Evolutionary conservation across 2,329 filamentous ascomycete species (phyloP).

Genomic region (Bisporella sp.): DNA sequence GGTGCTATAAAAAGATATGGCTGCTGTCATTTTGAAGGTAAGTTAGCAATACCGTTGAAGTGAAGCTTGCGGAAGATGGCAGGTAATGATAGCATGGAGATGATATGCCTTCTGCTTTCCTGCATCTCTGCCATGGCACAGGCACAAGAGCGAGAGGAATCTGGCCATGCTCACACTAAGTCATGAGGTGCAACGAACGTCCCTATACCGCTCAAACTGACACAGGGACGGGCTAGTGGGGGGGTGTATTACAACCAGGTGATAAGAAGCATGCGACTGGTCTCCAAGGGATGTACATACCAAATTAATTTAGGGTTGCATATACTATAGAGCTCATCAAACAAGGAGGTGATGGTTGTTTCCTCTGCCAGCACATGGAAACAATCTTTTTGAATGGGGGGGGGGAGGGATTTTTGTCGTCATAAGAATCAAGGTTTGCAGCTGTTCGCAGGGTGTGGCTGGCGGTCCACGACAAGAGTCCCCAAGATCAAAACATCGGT

Average conservation of each 20-base stretch:
- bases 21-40: slow-evolving; percentile 24
- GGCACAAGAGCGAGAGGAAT: not conserved
- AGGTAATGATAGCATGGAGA: slow-evolving; percentile 3
- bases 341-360: too few relatives aligned
- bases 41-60: slow-evolving; percentile 8
- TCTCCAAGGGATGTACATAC: too few relatives aligned
- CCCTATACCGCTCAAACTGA: not conserved
- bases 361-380: too few relatives aligned
- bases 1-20: slow-evolving; percentile 13
- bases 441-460: too few relatives aligned
- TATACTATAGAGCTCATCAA: too few relatives aligned
- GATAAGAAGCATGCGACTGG: not conserved
- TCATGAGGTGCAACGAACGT: not conserved
- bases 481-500: too few relatives aligned
- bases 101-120: not conserved
- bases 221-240: not conserved
- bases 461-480: too few relatives aligned
- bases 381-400: too few relatives aligned
- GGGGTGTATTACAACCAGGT: not conserved
- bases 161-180: not conserved
- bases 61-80: not conserved
- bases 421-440: too few relatives aligned
- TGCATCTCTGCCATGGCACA: not conserved
- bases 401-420: too few relatives aligned
- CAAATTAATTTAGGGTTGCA: too few relatives aligned